Percentiles rank a stretch among this genome's conserved stretches.
Evolutionary conservation across 495 filamentous ascomycete species (phyloP).

Genomic region (Emericellopsis terricola): DNA sequence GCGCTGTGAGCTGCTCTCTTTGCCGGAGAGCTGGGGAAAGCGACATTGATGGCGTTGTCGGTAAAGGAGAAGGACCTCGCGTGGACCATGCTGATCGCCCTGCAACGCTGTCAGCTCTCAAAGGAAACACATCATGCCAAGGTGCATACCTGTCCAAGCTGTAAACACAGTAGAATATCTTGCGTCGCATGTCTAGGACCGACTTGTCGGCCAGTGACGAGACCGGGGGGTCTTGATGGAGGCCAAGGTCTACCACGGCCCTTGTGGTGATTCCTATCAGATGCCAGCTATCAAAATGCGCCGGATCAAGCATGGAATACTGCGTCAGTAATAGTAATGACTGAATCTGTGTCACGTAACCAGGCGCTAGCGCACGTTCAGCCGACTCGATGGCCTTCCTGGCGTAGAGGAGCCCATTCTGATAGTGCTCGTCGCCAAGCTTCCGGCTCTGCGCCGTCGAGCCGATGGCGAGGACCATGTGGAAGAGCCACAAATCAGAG

Average conservation of each 20-base stretch:
- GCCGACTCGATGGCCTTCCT: slow-evolving; percentile 53
- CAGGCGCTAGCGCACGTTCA: slow-evolving; percentile 66
- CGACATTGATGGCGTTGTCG: slow-evolving; percentile 67
- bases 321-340: slow-evolving; percentile 68
- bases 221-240: slow-evolving; percentile 73
- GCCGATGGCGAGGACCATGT: slow-evolving; percentile 74
- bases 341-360: slow-evolving; percentile 66
- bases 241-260: slow-evolving; percentile 68
- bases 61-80: slow-evolving; percentile 77
- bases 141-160: slow-evolving; percentile 56
- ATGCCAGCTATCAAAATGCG: slow-evolving; percentile 81
- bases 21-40: slow-evolving; percentile 23
- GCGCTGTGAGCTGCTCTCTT: slow-evolving; percentile 16
- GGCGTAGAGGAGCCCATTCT: slow-evolving; percentile 46
- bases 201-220: slow-evolving; percentile 39
- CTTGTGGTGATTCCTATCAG: slow-evolving; percentile 73
- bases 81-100: slow-evolving; percentile 64
- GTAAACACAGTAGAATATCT: slow-evolving; percentile 75
- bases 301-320: slow-evolving; percentile 75
- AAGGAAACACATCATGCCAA: slow-evolving; percentile 3
- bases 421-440: slow-evolving; percentile 42
- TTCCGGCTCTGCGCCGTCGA: slow-evolving; percentile 53
- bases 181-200: slow-evolving; percentile 54
- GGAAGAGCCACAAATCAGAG: slow-evolving; percentile 68
- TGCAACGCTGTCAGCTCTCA: slow-evolving; percentile 10